phyloP scores from a whole-genome alignment of 2,329 filamentous ascomycete species.

The Claviceps humidiphila region DNA sequence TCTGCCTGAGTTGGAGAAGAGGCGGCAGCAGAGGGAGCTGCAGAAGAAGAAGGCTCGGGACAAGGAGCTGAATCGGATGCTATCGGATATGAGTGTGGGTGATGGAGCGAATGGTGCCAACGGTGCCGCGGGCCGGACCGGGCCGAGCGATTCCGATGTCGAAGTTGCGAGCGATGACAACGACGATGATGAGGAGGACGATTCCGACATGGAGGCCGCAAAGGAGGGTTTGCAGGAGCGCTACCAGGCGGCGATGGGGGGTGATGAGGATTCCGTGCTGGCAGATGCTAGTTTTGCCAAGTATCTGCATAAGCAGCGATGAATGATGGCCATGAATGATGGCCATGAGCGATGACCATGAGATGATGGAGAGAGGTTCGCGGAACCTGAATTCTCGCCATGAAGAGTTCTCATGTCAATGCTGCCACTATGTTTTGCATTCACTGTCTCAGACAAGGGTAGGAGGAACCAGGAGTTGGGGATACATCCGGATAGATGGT shows the following conservation, averaged over 20 bases:
- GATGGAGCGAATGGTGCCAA: slow-evolving; percentile 12
- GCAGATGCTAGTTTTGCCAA: slow-evolving; percentile 50
- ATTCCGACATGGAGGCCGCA: slow-evolving; percentile 45
- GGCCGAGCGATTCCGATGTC: slow-evolving; percentile 32
- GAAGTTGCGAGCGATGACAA: slow-evolving; percentile 43
- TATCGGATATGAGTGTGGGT: slow-evolving; percentile 69
- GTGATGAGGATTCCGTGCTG: slow-evolving; percentile 37
- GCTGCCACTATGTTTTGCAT: no score
- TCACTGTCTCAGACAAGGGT: no score
- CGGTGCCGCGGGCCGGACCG: slow-evolving; percentile 11
- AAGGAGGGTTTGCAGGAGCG: slow-evolving; percentile 57
- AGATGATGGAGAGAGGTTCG: not conserved
- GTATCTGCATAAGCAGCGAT: slow-evolving; percentile 35
- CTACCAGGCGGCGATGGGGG: slow-evolving; percentile 63
- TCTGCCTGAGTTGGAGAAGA: slow-evolving; percentile 75
- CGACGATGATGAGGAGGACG: slow-evolving; percentile 40
- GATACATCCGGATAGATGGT: no score
- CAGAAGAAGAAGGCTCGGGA: slow-evolving; percentile 60
- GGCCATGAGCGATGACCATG: not conserved
- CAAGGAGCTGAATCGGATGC: slow-evolving; percentile 78
- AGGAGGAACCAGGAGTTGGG: no score
- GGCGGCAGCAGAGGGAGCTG: slow-evolving; percentile 61
- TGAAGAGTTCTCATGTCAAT: no score
- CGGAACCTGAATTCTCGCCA: no score
- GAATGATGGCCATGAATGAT: not conserved